Evolutionary conservation across 1,284 basidiomycete species (phyloP).

Genomic region (Fomitopsis schrenkii): DNA sequence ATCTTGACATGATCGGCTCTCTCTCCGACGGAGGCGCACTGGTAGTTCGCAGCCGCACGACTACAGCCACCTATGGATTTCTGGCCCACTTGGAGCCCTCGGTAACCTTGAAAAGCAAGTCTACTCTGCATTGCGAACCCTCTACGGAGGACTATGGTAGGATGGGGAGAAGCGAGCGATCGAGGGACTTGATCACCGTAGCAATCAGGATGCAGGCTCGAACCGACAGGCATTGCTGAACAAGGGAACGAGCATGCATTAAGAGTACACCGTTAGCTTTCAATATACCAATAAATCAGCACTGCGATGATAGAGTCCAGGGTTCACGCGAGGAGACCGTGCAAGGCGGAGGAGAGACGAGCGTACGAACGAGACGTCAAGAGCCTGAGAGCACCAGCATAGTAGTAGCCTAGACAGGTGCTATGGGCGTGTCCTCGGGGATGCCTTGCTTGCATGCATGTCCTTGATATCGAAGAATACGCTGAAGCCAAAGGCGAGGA

Average conservation of each 20-base stretch:
- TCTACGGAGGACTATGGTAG: no score
- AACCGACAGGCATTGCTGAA: background rate
- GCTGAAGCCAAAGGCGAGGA: constrained; percentile 49
- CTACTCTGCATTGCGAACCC: no score
- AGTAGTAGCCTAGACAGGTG: background rate
- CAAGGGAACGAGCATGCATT: background rate
- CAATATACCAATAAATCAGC: constrained; percentile 6
- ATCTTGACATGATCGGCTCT: background rate
- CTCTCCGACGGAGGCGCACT: background rate
- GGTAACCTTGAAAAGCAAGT: background rate
- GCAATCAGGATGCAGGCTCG: background rate
- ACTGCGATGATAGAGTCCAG: background rate
- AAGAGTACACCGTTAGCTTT: background rate
- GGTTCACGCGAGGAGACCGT: background rate
- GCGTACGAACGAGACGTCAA: background rate
- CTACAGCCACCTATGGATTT: background rate
- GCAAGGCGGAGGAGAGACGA: no score
- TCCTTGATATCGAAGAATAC: constrained; percentile 66
- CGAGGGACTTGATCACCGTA: background rate
- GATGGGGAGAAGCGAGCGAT: no score
- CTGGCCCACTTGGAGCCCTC: no score
- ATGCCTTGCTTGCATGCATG: constrained; percentile 49
- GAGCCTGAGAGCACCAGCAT: background rate
- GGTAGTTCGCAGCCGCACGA: background rate
- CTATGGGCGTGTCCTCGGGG: constrained; percentile 40